Percentiles rank a stretch among this genome's conserved stretches.
Conservation (phyloP, 163 green algal genomes). For the Chlamydomonas reinhardtii region DNA sequence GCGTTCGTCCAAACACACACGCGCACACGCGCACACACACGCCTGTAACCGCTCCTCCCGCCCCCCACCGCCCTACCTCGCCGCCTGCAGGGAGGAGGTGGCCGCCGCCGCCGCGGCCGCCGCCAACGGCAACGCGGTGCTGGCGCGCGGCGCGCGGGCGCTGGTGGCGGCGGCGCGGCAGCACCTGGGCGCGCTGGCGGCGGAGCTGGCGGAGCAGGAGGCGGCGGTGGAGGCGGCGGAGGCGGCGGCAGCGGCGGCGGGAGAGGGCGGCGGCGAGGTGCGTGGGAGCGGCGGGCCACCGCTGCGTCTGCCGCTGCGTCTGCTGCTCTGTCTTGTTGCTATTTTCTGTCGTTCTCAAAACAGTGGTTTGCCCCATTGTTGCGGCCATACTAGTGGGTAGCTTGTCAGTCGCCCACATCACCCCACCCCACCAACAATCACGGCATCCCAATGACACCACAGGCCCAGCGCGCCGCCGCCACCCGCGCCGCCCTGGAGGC, state of each 20-base stretch:
- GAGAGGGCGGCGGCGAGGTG: background rate
- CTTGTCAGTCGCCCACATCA: too few species aligned
- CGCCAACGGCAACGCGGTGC: slow-evolving; percentile 14
- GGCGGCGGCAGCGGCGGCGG: background rate
- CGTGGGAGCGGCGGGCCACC: too few species aligned
- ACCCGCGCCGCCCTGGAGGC: slow-evolving; percentile 11
- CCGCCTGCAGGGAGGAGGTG: background rate
- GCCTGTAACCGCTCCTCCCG: too few species aligned
- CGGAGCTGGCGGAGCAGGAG: slow-evolving; percentile 17
- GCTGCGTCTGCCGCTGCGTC: background rate
- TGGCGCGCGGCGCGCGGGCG: slow-evolving; percentile 8
- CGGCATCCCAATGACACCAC: too few species aligned
- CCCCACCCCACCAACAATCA: too few species aligned
- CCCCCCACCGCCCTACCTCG: background rate
- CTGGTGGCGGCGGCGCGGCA: slow-evolving; percentile 17
- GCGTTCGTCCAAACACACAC: too few species aligned
- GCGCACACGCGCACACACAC: too few species aligned
- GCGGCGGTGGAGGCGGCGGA: slow-evolving; percentile 12
- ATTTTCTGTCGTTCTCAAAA: too few species aligned
- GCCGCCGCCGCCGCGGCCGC: background rate
- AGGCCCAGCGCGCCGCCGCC: slow-evolving; percentile 3
- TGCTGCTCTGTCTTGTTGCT: too few species aligned
- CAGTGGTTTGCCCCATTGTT: too few species aligned
- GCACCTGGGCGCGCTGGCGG: slow-evolving; percentile 24
- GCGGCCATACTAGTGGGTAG: too few species aligned